phyloP scores from a whole-genome alignment of 805 yeast species.

The Yamadazyma philogaea region DNA sequence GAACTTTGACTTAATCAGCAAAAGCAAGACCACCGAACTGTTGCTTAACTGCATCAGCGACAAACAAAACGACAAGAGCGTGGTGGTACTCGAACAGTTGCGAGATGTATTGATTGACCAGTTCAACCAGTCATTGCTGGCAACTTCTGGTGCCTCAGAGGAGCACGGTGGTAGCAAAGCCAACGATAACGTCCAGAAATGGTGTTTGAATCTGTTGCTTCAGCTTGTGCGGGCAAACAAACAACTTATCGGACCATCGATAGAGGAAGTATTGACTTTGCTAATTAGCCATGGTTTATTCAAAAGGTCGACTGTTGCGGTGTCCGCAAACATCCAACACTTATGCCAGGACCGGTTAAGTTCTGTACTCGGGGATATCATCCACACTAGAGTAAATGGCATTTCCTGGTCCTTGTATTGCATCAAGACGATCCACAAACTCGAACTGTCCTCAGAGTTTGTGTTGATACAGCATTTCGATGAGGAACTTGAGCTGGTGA shows the following conservation, averaged over 20 bases:
- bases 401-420: slow-evolving; percentile 63
- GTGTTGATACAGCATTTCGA: slow-evolving; percentile 46
- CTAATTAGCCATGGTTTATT: slow-evolving; percentile 44
- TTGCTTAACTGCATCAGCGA: slow-evolving; percentile 24
- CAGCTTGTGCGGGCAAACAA: slow-evolving; percentile 50
- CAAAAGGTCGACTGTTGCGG: slow-evolving; percentile 16
- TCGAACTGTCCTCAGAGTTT: slow-evolving; percentile 21
- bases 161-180: slow-evolving; percentile 21
- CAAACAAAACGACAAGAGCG: slow-evolving; percentile 15
- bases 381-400: slow-evolving; percentile 44
- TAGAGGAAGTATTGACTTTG: slow-evolving; percentile 37
- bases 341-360: slow-evolving; percentile 61
- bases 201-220: slow-evolving; percentile 59
- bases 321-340: slow-evolving; percentile 34
- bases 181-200: slow-evolving; percentile 43
- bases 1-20: slow-evolving; percentile 75
- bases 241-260: slow-evolving; percentile 19
- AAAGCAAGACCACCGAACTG: slow-evolving; percentile 58
- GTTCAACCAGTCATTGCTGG: slow-evolving; percentile 21
- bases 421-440: slow-evolving; percentile 32
- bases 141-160: neutral
- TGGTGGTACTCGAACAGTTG: slow-evolving; percentile 18
- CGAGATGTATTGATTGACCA: slow-evolving; percentile 22
- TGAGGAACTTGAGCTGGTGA: slow-evolving; percentile 50
- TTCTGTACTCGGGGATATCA: slow-evolving; percentile 61